A percentile compares a stretch with the other conserved stretches of the same genome.
Conservation (phyloP, 2,329 filamentous ascomycete genomes). For the Botrytis cinerea region DNA sequence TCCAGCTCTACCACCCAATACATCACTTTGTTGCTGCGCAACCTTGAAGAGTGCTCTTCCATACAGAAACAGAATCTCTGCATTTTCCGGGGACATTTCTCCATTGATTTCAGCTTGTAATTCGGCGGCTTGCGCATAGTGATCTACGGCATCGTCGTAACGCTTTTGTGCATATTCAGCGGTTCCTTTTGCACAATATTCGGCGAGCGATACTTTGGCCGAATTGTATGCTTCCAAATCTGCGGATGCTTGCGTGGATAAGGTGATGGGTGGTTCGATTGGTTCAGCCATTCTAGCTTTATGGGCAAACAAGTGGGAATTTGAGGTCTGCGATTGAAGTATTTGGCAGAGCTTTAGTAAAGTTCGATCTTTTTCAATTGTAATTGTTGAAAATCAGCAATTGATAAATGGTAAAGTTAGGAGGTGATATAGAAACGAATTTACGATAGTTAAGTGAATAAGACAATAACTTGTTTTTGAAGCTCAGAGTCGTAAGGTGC, state of each 20-base stretch:
- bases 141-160: conserved; percentile 80
- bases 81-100: conserved; percentile 87
- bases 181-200: conserved; percentile 76
- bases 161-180: conserved; percentile 88
- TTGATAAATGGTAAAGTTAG: neutral
- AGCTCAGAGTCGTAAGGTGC: conserved; percentile 4
- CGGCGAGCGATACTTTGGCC: conserved; percentile 66
- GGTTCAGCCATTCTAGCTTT: conserved; percentile 36
- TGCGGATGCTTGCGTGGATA: conserved; percentile 32
- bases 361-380: neutral
- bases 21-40: conserved; percentile 90
- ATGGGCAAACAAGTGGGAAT: neutral
- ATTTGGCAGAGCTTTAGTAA: conserved; percentile 6
- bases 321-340: neutral
- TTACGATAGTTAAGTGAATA: conserved; percentile 24
- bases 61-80: conserved; percentile 91
- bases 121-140: conserved; percentile 86
- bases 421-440: conserved; percentile 1
- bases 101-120: conserved; percentile 90
- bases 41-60: conserved; percentile 92
- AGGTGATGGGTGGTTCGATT: conserved; percentile 34
- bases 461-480: conserved; percentile 7
- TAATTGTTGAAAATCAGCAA: neutral
- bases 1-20: conserved; percentile 79
- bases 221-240: conserved; percentile 40